Percentiles rank a stretch among this genome's conserved stretches.
Evolutionary conservation across 176 grass and related monocot species (phyloP).

Genomic region (Musa acuminata): DNA sequence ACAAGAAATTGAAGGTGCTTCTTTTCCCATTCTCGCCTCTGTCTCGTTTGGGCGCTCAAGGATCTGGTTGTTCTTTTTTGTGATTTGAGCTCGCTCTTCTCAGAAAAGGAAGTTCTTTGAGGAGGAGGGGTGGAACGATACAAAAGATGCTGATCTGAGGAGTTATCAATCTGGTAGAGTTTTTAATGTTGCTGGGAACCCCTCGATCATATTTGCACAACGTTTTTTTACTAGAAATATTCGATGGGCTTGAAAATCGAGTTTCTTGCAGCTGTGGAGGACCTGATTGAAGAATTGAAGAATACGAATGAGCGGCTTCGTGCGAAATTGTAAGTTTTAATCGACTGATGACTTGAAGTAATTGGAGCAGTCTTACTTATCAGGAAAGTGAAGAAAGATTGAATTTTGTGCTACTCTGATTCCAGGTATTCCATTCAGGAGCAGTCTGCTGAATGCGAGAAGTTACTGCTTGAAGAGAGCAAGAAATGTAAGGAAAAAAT

Average conservation of each 20-base stretch:
- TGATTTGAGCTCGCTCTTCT: not conserved
- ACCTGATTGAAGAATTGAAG: constrained; percentile 22
- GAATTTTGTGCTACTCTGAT: constrained; percentile 2
- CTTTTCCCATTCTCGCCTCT: not conserved
- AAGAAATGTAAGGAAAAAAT: constrained; percentile 19
- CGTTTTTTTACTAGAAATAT: not conserved
- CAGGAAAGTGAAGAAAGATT: not conserved
- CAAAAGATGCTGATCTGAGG: constrained; percentile 1
- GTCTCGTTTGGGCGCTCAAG: not conserved
- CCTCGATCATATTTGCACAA: not conserved
- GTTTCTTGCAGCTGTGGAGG: constrained; percentile 26
- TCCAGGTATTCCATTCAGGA: constrained; percentile 30
- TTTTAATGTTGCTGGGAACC: not conserved
- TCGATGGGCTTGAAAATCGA: not conserved
- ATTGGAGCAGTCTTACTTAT: not conserved
- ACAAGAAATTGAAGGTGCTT: constrained; percentile 31
- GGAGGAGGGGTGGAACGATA: constrained; percentile 20
- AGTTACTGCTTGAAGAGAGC: constrained; percentile 22
- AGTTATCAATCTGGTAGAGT: constrained; percentile 29
- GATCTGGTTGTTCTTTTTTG: not conserved
- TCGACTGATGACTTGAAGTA: not conserved
- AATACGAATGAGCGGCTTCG: constrained; percentile 33
- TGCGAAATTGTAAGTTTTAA: constrained; percentile 35
- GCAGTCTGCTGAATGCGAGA: constrained; percentile 22
- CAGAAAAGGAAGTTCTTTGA: constrained; percentile 45